Evolutionary conservation across 331 rosid genomes (phyloP), one percentile per base, ranked within the genome.

Genomic region (Ulmus americana): DNA sequence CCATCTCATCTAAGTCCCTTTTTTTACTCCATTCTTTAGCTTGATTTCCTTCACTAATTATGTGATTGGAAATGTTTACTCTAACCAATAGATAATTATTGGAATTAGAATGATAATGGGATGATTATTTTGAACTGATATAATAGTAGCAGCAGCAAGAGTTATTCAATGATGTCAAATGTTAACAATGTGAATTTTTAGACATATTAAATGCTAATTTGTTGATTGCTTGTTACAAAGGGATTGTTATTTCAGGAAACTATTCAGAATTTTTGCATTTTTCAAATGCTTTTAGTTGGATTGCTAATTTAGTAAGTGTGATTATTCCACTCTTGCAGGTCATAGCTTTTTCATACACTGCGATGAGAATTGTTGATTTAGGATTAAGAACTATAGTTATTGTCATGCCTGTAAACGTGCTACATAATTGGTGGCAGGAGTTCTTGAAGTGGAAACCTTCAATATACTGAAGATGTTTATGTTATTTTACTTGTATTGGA

Each of bases 351-450:
- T 77, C 89, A 79, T 92, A 92, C 80, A 72, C 97, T 70, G 97
- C 98, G 39, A 89, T 92, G 97, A 85, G 95, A 73, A 74, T 74
- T 79, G 67, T 80, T 39, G 97, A 92, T 72, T 73, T 92, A 86
- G 98, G 98, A 47, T 77, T 92, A 72, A 81, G 88, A 74, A 89
- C 98, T 39, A 95, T 76, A 39, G 95, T 92, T 57, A 85, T 92
- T 65, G 98, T 92, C 70, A 85, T 90, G 47, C 98, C 98, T 63
- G 98, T 92, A 48, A 92, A 92, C 59, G 98, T 92, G 54, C 84
- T 92, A 60, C 97, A 92, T 74, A 92, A 92, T 79, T 92, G 98
- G 98, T 87, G 91, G 80, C 86, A 80, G 56, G 98, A 92, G 81
- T 92, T 92, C 77, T 61, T 81, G 57, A 92, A 89, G 80, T 92